Evolutionary conservation across 148 eudicot genomes (phyloP).

Genomic region (Chenopodium formosanum): DNA sequence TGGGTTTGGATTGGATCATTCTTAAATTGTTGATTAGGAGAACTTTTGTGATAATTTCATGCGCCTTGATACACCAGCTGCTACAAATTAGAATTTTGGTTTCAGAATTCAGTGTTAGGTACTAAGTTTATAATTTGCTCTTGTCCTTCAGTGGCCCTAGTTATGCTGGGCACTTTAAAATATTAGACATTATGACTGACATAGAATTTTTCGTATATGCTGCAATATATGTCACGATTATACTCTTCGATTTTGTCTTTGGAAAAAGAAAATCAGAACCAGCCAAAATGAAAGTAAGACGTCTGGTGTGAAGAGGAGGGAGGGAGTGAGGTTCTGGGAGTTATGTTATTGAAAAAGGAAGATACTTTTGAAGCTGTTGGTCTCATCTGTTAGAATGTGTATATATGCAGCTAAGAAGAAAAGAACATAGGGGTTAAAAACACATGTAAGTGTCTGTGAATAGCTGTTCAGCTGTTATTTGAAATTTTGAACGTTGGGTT

Average conservation of each 20-base stretch:
- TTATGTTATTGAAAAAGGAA: background rate
- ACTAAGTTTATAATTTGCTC: background rate
- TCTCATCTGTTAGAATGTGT: background rate
- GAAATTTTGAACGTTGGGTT: background rate
- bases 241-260: background rate
- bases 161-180: background rate
- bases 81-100: background rate
- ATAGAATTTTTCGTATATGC: background rate
- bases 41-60: background rate
- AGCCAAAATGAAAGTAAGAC: background rate
- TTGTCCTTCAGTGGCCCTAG: background rate
- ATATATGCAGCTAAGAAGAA: too few species aligned
- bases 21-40: background rate
- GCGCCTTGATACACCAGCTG: background rate
- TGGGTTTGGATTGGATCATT: background rate
- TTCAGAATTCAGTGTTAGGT: background rate
- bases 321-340: background rate
- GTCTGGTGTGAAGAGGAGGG: background rate
- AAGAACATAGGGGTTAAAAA: too few species aligned
- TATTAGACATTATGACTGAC: background rate
- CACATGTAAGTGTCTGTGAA: background rate
- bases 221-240: background rate
- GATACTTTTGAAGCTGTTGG: background rate
- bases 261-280: background rate
- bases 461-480: too few species aligned